These are phyloP conservation scores for Catharanthus roseus DNA, from an alignment of 257 asterid species.

Conservation along the genomic window DNA sequence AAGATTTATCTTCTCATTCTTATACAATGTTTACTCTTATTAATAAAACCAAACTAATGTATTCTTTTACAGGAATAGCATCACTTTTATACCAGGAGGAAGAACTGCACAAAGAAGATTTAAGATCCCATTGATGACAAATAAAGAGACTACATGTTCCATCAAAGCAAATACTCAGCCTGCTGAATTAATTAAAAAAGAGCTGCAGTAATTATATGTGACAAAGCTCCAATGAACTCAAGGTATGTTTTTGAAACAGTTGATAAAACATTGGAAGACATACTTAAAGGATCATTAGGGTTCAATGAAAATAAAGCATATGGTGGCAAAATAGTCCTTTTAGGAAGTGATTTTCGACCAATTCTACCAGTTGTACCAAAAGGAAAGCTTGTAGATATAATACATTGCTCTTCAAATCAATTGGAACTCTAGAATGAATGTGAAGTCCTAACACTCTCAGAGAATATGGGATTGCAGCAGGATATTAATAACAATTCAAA, in stretches of 20 bases:
- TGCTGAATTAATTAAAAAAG: not conserved
- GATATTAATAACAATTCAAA: no score
- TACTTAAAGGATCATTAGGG: not conserved
- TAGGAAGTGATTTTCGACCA: not conserved
- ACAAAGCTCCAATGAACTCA: not conserved
- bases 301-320: not conserved
- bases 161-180: not conserved
- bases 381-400: not conserved
- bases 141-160: not conserved
- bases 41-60: no score
- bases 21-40: no score
- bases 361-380: not conserved
- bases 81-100: constrained; percentile 5
- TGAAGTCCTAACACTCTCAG: not conserved
- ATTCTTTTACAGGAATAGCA: no score
- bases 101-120: constrained; percentile 1
- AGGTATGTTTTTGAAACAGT: not conserved
- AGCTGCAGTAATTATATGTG: not conserved
- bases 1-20: no score
- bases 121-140: not conserved
- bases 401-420: not conserved
- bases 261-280: not conserved
- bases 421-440: not conserved
- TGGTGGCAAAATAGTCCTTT: not conserved
- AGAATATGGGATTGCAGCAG: not conserved